Base-by-base conservation (phyloP, 306 rosid species). In the Cicer yamashitae region DNA sequence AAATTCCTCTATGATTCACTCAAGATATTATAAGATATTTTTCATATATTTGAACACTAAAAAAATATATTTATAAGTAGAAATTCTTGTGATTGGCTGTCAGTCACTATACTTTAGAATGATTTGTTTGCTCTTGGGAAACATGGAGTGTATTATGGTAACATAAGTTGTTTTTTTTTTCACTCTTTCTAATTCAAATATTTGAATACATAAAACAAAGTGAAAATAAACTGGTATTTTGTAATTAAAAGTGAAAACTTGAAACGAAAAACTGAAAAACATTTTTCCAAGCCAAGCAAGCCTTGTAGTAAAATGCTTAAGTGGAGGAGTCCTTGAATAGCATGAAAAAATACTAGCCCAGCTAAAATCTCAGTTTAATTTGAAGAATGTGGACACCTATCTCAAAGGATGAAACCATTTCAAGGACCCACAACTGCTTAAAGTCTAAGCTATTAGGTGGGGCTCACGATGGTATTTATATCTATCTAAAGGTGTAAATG, bases 381-480 rank as follows among this genome's bases (percentile, higher is more conserved):
- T 6, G 22, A 62, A 50, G 66, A 52, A 71, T 62, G 48, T 17
- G 37, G 47, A 34, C 65, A 50, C 54, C 37, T 8, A 5, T 70
- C 65, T 61, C 48, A 17, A 38, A 13, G 45, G 12, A 22, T 58
- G 18, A 59, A 44, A 73, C 70, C 43, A 8, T 73, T 73, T 73
- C 47, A 56, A 20, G 54, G 82, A 47, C 20, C 54, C 52, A 8
- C 14, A 22, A 13, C 65, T 63, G 51, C 61, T 44, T 54, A 79
- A 72, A 79, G 62, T 53, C 74, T 15, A 54, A 65, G 61, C 14
- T 71, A 13, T 78, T 48, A 37, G 20, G 65, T 62, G 44, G 67
- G 25, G 11, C 6, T 34, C 15, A 9, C 39, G 44, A 18, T 64
- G 60, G 59, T 43, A 15, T 53, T 79, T 62, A 53, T 43, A 44